Base-by-base conservation (phyloP, 129 eudicot genomes). In the Chrysanthemum seticuspe region DNA sequence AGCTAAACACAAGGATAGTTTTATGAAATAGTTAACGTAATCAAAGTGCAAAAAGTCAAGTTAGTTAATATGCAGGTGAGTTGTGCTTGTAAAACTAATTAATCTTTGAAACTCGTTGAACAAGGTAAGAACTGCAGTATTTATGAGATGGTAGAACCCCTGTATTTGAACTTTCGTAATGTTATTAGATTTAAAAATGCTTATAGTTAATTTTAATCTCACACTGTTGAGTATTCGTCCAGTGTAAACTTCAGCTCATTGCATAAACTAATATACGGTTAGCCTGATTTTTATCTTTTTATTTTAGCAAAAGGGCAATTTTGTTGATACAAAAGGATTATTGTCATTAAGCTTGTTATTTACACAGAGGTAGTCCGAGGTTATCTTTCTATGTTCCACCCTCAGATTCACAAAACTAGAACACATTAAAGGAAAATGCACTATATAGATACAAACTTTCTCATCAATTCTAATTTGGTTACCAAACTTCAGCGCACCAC, bases 131-230 rank as follows among this genome's bases (percentile, higher is more conserved):
- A 31, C 36, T 54, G 13, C 11, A 15, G 18, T 18, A 15, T 31
- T 10, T 70, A 67, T 53, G 62, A 27, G 62, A 69, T 59, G 14
- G 64, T 59, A 18, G 64, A 59, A 53, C 14, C 19, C 49, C 47
- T 53, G 25, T 31, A 21, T 59, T 59, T 59, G 64, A 4, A 53
- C 16, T 53, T 14, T 60, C 40, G 11, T 7, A 6, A 25, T 60
- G 10, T 8, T 60, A 23, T 25, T 60, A 23, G 5, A 60, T 19
- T 21, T 21, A 19, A 60, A 40, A 34, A 60, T 60, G 65, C 5
- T 10, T 9, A 10, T 19, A 10, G 36, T 60, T 44, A 25, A 11
- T 19, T 19, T 19, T 7, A 9, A 60, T 60, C 65, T 13, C 6
- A 19, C 25, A 57, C 36, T 60, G 44, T 60, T 60, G 13, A 18